Conservation (phyloP, 371 early-diverging fungal genomes). For the Blakeslea trispora region DNA sequence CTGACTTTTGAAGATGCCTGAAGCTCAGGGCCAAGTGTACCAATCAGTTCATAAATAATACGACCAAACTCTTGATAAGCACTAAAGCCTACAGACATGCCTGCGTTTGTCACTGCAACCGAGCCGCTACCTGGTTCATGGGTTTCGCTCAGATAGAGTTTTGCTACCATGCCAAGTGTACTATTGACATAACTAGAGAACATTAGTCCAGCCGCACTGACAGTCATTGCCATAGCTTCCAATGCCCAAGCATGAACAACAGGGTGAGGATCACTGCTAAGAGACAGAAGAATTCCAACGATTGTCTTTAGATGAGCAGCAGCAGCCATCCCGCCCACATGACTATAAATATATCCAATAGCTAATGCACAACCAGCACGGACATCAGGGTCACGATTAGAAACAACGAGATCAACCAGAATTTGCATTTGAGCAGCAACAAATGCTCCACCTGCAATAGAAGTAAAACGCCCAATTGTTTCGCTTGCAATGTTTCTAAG, state of each 20-base stretch:
- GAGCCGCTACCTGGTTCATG: constrained; percentile 79
- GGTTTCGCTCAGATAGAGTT: constrained; percentile 84
- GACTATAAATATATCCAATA: constrained; percentile 85
- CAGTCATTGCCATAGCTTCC: constrained; percentile 82
- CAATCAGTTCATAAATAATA: constrained; percentile 86
- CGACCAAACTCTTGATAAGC: constrained; percentile 82
- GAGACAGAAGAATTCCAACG: constrained; percentile 86
- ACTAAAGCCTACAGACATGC: constrained; percentile 60
- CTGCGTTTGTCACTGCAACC: constrained; percentile 62
- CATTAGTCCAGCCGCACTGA: constrained; percentile 89
- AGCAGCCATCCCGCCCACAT: constrained; percentile 91
- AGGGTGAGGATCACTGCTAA: constrained; percentile 91
- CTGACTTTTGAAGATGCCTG: constrained; percentile 70
- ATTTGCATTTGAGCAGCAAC: constrained; percentile 81
- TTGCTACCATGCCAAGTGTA: constrained; percentile 81
- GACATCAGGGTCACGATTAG: constrained; percentile 90
- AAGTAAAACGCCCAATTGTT: constrained; percentile 80
- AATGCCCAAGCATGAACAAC: constrained; percentile 95
- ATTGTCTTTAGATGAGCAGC: constrained; percentile 83
- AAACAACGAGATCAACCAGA: constrained; percentile 86
- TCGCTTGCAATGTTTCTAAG: constrained; percentile 82
- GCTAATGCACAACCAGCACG: constrained; percentile 92
- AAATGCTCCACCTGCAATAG: constrained; percentile 72
- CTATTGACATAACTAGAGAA: constrained; percentile 87
- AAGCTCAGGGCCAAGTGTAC: constrained; percentile 92